Conservation (phyloP, 108 stramenopile genomes). For the Skeletonema potamos region DNA sequence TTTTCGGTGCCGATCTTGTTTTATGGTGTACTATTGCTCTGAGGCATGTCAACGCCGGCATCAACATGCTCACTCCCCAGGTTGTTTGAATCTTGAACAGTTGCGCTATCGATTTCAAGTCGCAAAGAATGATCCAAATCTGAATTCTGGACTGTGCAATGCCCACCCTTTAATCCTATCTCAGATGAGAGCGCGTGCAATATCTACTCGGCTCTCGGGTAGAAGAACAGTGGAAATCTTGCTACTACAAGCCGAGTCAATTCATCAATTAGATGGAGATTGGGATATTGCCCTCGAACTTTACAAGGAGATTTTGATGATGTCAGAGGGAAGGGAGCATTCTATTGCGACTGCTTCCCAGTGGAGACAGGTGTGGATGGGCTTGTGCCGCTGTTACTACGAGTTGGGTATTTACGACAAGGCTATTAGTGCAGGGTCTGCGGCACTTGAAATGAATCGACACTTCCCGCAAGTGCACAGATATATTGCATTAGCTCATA, state of each 20-base stretch:
- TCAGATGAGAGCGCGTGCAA: slow-evolving; percentile 5
- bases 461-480: slow-evolving; percentile 56
- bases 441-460: slow-evolving; percentile 53
- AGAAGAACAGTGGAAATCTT: background rate
- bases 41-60: slow-evolving; percentile 1
- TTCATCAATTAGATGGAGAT: slow-evolving; percentile 10
- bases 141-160: slow-evolving; percentile 10
- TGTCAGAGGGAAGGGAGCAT: too few relatives aligned
- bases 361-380: slow-evolving; percentile 27
- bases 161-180: background rate
- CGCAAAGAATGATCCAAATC: background rate
- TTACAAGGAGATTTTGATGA: slow-evolving; percentile 13
- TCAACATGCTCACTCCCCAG: background rate
- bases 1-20: slow-evolving; percentile 2
- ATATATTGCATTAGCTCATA: slow-evolving; percentile 48
- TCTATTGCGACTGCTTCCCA: background rate
- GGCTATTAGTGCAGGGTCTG: slow-evolving; percentile 22
- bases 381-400: slow-evolving; percentile 39
- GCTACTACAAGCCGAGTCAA: slow-evolving; percentile 9
- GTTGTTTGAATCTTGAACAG: slow-evolving; percentile 9
- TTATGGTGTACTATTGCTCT: slow-evolving; percentile 14
- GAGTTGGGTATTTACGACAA: slow-evolving; percentile 30
- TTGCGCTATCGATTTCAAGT: too few relatives aligned
- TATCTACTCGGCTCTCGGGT: slow-evolving; percentile 22
- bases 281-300: slow-evolving; percentile 10